Evolutionary conservation across 2,329 filamentous ascomycete species (phyloP), one percentile per base, ranked within the genome.

Genomic region (Aurifilum marmelostoma): DNA sequence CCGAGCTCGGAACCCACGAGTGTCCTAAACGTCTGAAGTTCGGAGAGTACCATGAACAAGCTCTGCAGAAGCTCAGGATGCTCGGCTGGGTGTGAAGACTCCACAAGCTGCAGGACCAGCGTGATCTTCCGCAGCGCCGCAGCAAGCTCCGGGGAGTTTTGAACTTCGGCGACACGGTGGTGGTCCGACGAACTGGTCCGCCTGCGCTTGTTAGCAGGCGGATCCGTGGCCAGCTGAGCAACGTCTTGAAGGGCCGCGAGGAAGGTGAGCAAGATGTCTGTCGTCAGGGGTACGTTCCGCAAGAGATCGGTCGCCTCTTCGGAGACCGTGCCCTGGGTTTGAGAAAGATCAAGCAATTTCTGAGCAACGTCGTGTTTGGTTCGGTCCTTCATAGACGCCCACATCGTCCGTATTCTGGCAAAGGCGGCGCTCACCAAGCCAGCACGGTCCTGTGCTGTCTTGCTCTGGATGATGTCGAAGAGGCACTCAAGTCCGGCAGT

Each of bases 101-200:
- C 94, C 21, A 98, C 88, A 34, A 98, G 82, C 77, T 98, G 94
- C 50, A 98, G 83, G 14, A 97, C 92, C 75, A 97, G 89, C 0
- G 94, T 97, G 67, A 95, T 87, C 74, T 91, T 91, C 73, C 89
- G 88, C 71, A 97, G 85, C 8, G 90, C 86, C 62, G 86, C 84
- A 72, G 87, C 88, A 39, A 94, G 80, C 75, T 92, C 89, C 8
- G 87, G 84, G 43, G 89, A 88, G 67, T 89, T 86, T 72, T 89
- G 88, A 18, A 86, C 83, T 47, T 87, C 85, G 66, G 88, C 83
- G 61, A 86, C 87, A 66, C 83, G 82, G 67, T 88, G 85, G 73
- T 87, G 86, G 72, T 92, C 91, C 21, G 88, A 90, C 67, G 91
- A 88, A 79, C 92, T 97, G 0, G 89, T 93, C 67, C 93, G 88